Percentiles rank a stretch among this genome's conserved stretches.
phyloP scores from a whole-genome alignment of 2,329 filamentous ascomycete genomes.

The Exophiala bonariae region DNA sequence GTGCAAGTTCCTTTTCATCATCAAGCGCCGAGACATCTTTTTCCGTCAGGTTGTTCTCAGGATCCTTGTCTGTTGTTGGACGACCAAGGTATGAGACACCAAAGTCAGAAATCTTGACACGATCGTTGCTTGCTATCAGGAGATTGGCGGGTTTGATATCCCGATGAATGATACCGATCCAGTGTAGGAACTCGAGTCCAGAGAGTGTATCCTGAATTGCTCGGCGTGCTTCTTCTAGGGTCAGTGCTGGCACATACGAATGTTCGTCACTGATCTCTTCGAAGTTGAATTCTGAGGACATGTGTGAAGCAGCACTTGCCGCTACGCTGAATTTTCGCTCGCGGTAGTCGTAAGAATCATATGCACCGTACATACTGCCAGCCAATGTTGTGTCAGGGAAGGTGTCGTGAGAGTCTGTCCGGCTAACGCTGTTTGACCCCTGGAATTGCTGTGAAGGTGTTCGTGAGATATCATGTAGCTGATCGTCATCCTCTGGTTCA shows the following conservation, averaged over 20 bases:
- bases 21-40: constrained; percentile 87
- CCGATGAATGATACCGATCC: constrained; percentile 97
- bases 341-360: constrained; percentile 58
- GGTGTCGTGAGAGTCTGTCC: constrained; percentile 18
- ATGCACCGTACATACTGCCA: constrained; percentile 75
- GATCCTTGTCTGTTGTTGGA: constrained; percentile 77
- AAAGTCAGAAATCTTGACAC: constrained; percentile 98
- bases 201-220: constrained; percentile 92
- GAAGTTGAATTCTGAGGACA: constrained; percentile 46
- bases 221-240: constrained; percentile 75
- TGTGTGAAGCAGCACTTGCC: constrained; percentile 48
- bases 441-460: constrained; percentile 27
- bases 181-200: constrained; percentile 89
- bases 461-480: constrained; percentile 35
- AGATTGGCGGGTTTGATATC: constrained; percentile 98
- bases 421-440: constrained; percentile 15
- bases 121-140: constrained; percentile 78
- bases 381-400: constrained; percentile 55
- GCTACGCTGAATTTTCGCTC: constrained; percentile 77
- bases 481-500: constrained; percentile 51
- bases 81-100: constrained; percentile 96
- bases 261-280: constrained; percentile 71
- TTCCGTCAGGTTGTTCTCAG: constrained; percentile 67
- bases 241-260: constrained; percentile 91
- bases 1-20: constrained; percentile 92